Base-by-base conservation (phyloP, 2,329 filamentous ascomycete genomes). In the Albifimbria verrucaria region DNA sequence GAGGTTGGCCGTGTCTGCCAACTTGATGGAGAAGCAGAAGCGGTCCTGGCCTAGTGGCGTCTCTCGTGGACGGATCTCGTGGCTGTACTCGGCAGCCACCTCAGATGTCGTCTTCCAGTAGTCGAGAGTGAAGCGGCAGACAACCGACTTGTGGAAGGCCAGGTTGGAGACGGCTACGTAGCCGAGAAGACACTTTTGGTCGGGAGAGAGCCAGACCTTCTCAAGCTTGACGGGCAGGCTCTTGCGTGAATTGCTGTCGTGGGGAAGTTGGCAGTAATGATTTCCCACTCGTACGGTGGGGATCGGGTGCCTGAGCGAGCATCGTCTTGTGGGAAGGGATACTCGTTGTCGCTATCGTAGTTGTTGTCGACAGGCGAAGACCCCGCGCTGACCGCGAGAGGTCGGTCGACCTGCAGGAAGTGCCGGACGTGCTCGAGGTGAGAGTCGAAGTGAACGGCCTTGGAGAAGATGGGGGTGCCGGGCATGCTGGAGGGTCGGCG, bases 31-130 rank as follows among this genome's bases (percentile, higher is more conserved):
- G 73, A 99, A 99, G 66, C 87, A 90, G 75, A 99, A 99, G 39
- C 90, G 85, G 69, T 99, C 94, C 62, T 88, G 87, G 47, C 87
- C 85, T 61, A 88, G 79, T 21, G 82, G 75, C 3, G 76, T 76
- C 42, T 88, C 83, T 60, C 83, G 83, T 24, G 84, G 83, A 43
- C 85, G 83, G 45, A 93, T 82, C 72, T 94, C 89, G 56, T 89
- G 83, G 68, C 86, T 87, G 74, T 84, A 99, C 63, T 97, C 92
- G n/a, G 90, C 93, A 36, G 81, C 80, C 2, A 97, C 89, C 68
- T 99, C 94, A 1, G 94, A 99, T 0, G 92, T 95, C 0, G 94
- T 99, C 79, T 96, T 96, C 94, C 94, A 99, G 74, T 96, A 94
- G 70, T 99, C 94, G 46, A 97, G 81, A 0, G 94, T 99, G 71